Evolutionary conservation across 305 asterid species (phyloP), one percentile per base, ranked within the genome.

Genomic region (Rubia peregrina): DNA sequence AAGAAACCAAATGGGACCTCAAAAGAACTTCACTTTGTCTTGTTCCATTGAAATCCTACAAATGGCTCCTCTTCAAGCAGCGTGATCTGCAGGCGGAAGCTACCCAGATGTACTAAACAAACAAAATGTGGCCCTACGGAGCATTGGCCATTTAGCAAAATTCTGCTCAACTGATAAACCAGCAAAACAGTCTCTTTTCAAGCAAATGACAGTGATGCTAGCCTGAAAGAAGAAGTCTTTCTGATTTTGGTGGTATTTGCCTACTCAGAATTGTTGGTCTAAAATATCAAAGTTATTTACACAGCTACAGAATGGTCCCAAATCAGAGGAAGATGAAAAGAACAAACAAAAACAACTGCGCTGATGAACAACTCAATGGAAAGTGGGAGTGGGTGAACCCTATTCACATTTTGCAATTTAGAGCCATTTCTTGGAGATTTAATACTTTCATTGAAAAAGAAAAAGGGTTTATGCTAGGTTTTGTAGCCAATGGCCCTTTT

Each of bases 341-440:
- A 21, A 55, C 62, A 67, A 80, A 62, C 53, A 71, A 26, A 63
- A 73, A 51, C 78, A 79, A 79, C 69, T 77, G 68, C 9, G 16
- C 65, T 11, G 55, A 41, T 65, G 74, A 75, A 76, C 82, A 74
- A 78, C 73, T 65, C 72, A 76, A 57, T 56, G 71, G 83, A 80
- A 55, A 82, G 88, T 87, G 88, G 90, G 90, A 88, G 94, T 87
- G 80, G 95, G 88, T 88, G 85, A 83, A 70, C 75, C 72, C 65
- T 76, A 79, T 85, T 76, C 81, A 75, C 71, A 74, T 79, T 51
- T 71, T 70, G 78, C 76, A 69, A 73, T 66, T 73, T 78, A 61
- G 71, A 51, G 7, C 78, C 80, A 26, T 16, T 61, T 30, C 67
- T 43, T 59, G 51, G 13, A 41, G 33, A 4, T 33, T 26, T 30